Conservation (phyloP, 192 early-diverging fungal species). For the Jimgerdemannia flammicorona region DNA sequence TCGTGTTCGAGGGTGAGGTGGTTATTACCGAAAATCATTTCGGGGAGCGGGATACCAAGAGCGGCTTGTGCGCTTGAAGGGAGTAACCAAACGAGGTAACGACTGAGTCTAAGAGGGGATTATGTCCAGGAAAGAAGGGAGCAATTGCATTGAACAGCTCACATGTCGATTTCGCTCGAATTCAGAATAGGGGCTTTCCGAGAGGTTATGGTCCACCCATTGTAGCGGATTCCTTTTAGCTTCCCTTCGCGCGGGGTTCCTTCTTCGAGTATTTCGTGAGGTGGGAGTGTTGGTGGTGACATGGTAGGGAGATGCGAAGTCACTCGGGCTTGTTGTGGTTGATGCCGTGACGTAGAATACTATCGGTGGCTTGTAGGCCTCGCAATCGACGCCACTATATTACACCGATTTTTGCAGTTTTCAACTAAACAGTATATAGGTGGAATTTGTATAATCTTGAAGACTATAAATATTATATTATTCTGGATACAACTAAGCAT, state of each 20-base stretch:
- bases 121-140: not conserved
- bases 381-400: too few relatives aligned
- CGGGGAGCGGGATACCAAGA: constrained; percentile 76
- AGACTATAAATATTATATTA: too few relatives aligned
- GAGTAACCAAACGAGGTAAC: not conserved
- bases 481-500: too few relatives aligned
- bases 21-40: constrained; percentile 98
- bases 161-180: constrained; percentile 53
- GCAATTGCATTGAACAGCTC: constrained; percentile 8
- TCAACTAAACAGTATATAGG: too few relatives aligned
- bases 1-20: constrained; percentile 57
- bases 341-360: too few relatives aligned
- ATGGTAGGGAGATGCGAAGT: not conserved
- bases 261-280: constrained; percentile 33
- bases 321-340: too few relatives aligned
- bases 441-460: too few relatives aligned
- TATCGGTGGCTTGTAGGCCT: too few relatives aligned
- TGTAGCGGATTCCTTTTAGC: constrained; percentile 35
- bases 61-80: constrained; percentile 41
- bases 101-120: not conserved
- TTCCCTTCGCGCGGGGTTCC: constrained; percentile 31
- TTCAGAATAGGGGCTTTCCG: constrained; percentile 50
- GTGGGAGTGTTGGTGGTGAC: constrained; percentile 4
- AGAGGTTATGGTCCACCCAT: constrained; percentile 48
- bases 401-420: too few relatives aligned